These are phyloP conservation scores for Inga leiocalycina DNA, from an alignment of 306 rosid genomes.

Conservation along the genomic window DNA sequence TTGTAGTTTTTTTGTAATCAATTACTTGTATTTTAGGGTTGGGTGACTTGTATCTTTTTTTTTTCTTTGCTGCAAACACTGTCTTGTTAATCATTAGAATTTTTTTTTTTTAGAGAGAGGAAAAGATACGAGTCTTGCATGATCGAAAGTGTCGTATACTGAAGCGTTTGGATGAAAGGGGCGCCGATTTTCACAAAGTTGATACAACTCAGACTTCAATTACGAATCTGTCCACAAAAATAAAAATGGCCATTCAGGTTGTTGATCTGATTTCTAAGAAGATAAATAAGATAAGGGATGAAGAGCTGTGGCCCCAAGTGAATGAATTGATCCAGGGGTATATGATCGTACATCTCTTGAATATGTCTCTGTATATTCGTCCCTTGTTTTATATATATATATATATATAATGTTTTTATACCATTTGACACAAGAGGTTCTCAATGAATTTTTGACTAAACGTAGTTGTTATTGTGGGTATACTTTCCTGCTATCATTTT, in stretches of 20 bases:
- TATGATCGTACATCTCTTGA: not conserved
- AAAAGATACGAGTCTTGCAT: conserved; percentile 84
- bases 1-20: not conserved
- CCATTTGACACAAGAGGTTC: not conserved
- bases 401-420: not conserved
- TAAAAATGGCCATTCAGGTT: conserved; percentile 87
- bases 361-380: not conserved
- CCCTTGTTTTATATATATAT: not conserved
- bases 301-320: conserved; percentile 89
- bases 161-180: conserved; percentile 73
- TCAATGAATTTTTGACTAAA: not conserved
- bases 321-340: conserved; percentile 75
- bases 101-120: conserved; percentile 66
- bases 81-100: conserved; percentile 4
- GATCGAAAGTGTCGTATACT: conserved; percentile 79
- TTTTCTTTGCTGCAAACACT: not conserved
- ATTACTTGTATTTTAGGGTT: not conserved
- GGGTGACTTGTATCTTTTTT: not conserved
- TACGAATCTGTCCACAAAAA: conserved; percentile 80
- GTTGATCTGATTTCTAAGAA: conserved; percentile 84
- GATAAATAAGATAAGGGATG: conserved; percentile 86
- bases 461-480: not conserved
- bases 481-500: not conserved
- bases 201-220: conserved; percentile 65
- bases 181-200: conserved; percentile 78